Evolutionary conservation across 2,329 filamentous ascomycete genomes (phyloP).

Genomic region (Neopestalotiopsis rosae): DNA sequence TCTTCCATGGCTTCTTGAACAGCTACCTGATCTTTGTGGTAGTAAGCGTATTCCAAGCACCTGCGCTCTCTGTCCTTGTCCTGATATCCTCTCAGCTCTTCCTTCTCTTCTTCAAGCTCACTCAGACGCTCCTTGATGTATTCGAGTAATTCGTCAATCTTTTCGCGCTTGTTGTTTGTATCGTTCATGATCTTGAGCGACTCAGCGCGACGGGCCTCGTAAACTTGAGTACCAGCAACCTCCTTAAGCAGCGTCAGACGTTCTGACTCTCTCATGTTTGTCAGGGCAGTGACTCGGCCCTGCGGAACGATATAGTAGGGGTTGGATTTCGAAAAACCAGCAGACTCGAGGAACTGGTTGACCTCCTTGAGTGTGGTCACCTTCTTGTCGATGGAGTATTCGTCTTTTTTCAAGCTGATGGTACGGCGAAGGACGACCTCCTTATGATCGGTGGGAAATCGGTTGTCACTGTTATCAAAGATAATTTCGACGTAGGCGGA

Average conservation of each 20-base stretch:
- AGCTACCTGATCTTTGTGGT: slow-evolving; percentile 85
- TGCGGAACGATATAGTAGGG: slow-evolving; percentile 99
- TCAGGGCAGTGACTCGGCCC: slow-evolving; percentile 91
- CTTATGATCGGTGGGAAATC: slow-evolving; percentile 90
- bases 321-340: slow-evolving; percentile 95
- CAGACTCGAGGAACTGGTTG: slow-evolving; percentile 92
- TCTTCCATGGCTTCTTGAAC: slow-evolving; percentile 79
- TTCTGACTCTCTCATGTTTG: slow-evolving; percentile 98
- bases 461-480: slow-evolving; percentile 96
- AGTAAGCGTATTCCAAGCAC: slow-evolving; percentile 93
- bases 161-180: slow-evolving; percentile 90
- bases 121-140: slow-evolving; percentile 89
- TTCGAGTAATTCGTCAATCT: slow-evolving; percentile 90
- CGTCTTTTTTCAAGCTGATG: slow-evolving; percentile 97
- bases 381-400: slow-evolving; percentile 97
- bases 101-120: slow-evolving; percentile 96
- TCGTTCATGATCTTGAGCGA: slow-evolving; percentile 97
- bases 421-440: slow-evolving; percentile 91
- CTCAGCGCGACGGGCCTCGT: slow-evolving; percentile 89
- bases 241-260: slow-evolving; percentile 91
- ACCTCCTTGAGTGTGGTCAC: slow-evolving; percentile 94
- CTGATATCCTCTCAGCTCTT: slow-evolving; percentile 91
- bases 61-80: slow-evolving; percentile 92
- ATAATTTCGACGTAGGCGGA: slow-evolving; percentile 99
- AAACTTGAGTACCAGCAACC: slow-evolving; percentile 97